Conservation (phyloP, 108 stramenopile species). For the Pseudonitzschia pungens region DNA sequence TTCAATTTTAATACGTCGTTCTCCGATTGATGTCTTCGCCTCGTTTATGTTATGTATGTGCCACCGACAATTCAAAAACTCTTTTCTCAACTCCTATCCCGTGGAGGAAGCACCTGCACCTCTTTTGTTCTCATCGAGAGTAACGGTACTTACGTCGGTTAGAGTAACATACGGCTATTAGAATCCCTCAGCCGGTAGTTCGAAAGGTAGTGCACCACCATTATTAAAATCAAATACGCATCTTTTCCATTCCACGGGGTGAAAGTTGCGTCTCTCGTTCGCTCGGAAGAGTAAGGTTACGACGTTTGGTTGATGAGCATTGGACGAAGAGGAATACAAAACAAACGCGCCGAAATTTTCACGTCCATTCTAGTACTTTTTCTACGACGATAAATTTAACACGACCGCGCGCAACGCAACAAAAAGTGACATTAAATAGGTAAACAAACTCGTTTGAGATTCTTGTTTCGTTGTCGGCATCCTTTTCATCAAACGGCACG, state of each 20-base stretch:
- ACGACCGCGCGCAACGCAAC: not conserved
- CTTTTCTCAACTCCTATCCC: not conserved
- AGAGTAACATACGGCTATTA: not conserved
- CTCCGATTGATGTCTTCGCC: slow-evolving; percentile 2
- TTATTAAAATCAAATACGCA: no score
- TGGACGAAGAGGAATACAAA: slow-evolving; percentile 2
- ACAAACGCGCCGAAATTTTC: not conserved
- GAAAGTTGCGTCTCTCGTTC: not conserved
- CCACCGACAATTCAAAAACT: slow-evolving; percentile 8
- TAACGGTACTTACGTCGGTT: not conserved
- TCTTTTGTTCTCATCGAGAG: not conserved
- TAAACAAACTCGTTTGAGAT: not conserved
- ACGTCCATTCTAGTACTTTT: not conserved
- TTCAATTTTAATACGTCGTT: not conserved
- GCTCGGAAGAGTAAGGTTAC: not conserved
- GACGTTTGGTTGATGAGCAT: not conserved
- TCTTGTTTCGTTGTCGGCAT: not conserved
- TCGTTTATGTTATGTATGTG: not conserved
- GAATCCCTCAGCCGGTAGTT: no score
- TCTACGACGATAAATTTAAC: not conserved
- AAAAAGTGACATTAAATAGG: no score
- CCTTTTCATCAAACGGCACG: not conserved
- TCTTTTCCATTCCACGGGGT: not conserved
- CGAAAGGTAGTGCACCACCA: no score
- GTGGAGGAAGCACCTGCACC: not conserved